Evolutionary conservation across 2,329 filamentous ascomycete species (phyloP).

Genomic region (Orbilia blumenaviensis): DNA sequence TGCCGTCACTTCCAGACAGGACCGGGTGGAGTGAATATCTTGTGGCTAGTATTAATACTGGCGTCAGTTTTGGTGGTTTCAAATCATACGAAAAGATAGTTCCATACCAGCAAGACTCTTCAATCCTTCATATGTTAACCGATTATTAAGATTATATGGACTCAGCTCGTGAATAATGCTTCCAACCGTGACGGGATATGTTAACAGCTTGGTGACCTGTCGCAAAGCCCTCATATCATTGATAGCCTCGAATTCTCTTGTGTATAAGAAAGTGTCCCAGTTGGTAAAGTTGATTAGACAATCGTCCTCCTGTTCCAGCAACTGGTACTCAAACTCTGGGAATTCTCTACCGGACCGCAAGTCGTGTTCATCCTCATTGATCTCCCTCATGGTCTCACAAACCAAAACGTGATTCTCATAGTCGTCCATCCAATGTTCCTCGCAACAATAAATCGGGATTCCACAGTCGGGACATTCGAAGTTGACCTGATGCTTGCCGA

Average conservation of each 20-base stretch:
- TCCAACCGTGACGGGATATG: constrained; percentile 90
- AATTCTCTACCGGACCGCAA: constrained; percentile 89
- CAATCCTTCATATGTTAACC: constrained; percentile 85
- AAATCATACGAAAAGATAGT: neutral
- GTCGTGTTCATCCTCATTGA: constrained; percentile 98
- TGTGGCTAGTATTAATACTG: constrained; percentile 71
- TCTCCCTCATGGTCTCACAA: constrained; percentile 87
- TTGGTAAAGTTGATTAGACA: constrained; percentile 96
- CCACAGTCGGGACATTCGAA: constrained; percentile 98
- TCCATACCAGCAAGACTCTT: constrained; percentile 89
- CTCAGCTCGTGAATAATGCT: constrained; percentile 94
- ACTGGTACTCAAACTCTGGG: constrained; percentile 88
- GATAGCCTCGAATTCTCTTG: constrained; percentile 87
- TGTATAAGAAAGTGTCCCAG: constrained; percentile 97
- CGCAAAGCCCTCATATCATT: constrained; percentile 90
- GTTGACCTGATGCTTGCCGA: constrained; percentile 78
- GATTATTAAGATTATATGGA: constrained; percentile 81
- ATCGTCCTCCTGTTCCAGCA: constrained; percentile 84
- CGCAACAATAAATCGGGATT: constrained; percentile 89
- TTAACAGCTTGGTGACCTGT: constrained; percentile 90
- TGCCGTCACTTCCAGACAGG: constrained; percentile 67
- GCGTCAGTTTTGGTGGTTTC: constrained; percentile 23
- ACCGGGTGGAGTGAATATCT: constrained; percentile 94
- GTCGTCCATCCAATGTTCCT: constrained; percentile 94
- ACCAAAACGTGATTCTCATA: constrained; percentile 92